Evolutionary conservation across 495 filamentous ascomycete species (phyloP).

Genomic region (Penicillium ochrochloron): DNA sequence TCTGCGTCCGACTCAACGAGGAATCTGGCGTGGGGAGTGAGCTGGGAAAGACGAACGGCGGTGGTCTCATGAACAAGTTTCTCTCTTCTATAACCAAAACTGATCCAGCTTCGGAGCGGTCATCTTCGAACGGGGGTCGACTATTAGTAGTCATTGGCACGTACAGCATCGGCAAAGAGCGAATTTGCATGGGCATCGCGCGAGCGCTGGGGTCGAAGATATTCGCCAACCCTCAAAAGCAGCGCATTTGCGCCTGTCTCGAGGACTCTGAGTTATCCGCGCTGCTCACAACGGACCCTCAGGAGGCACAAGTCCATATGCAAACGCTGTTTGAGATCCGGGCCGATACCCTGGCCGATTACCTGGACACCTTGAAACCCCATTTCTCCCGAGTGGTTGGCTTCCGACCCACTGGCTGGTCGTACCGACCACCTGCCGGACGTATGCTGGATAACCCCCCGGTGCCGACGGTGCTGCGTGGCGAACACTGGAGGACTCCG

Average conservation of each 20-base stretch:
- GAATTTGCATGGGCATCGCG: slow-evolving; percentile 91
- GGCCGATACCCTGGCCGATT: slow-evolving; percentile 84
- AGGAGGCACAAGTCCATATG: slow-evolving; percentile 95
- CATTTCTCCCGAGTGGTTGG: slow-evolving; percentile 87
- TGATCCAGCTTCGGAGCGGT: slow-evolving; percentile 12
- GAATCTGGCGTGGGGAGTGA: slow-evolving; percentile 56
- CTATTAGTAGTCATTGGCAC: slow-evolving; percentile 94
- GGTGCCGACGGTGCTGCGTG: slow-evolving; percentile 71
- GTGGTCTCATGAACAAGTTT: slow-evolving; percentile 67
- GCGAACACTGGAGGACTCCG: slow-evolving; percentile 69
- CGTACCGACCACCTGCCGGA: slow-evolving; percentile 72
- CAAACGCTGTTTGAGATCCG: slow-evolving; percentile 90
- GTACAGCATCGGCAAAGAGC: slow-evolving; percentile 97
- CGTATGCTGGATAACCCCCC: slow-evolving; percentile 66
- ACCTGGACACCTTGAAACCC: slow-evolving; percentile 74
- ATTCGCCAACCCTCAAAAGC: slow-evolving; percentile 81
- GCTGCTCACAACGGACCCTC: slow-evolving; percentile 77
- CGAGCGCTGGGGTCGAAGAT: slow-evolving; percentile 87
- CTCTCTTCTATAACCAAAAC: slow-evolving; percentile 38
- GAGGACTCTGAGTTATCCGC: slow-evolving; percentile 81
- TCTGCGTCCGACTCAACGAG: slow-evolving; percentile 74
- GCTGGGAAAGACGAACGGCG: slow-evolving; percentile 39
- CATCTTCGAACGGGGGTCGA: slow-evolving; percentile 52
- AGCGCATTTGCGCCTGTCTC: slow-evolving; percentile 79
- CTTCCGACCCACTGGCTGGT: slow-evolving; percentile 91